A percentile compares a stretch with the other conserved stretches of the same genome.
Evolutionary conservation across 2,329 filamentous ascomycete genomes (phyloP).

Genomic region (Canariomyces notabilis): DNA sequence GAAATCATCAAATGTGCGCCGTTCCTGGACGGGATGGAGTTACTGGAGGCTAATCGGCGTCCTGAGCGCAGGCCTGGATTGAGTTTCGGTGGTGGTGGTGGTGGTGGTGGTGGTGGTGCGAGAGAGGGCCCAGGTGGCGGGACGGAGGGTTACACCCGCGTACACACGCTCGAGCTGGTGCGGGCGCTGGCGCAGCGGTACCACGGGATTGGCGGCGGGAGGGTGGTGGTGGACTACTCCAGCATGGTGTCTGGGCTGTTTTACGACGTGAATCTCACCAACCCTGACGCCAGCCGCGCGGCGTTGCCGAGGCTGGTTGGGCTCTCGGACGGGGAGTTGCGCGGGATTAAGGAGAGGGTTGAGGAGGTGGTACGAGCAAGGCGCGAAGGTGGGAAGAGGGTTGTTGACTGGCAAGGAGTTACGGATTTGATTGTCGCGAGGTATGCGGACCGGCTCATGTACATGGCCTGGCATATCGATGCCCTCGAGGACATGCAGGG

Average conservation of each 20-base stretch:
- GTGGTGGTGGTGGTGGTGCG: conserved; percentile 25
- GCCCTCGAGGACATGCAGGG: conserved; percentile 29
- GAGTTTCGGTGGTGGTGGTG: conserved; percentile 16
- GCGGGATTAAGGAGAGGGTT: conserved; percentile 30
- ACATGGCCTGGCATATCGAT: conserved; percentile 32
- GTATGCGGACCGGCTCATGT: conserved; percentile 51
- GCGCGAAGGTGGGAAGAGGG: conserved; percentile 25
- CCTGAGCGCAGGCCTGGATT: conserved; percentile 3
- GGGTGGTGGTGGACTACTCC: conserved; percentile 43
- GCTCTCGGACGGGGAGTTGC: conserved; percentile 20
- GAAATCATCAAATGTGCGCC: conserved; percentile 62
- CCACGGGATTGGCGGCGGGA: conserved; percentile 38
- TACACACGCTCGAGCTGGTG: conserved; percentile 36
- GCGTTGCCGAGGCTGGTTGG: conserved; percentile 24
- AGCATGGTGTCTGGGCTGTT: conserved; percentile 48
- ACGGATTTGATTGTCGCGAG: conserved; percentile 61
- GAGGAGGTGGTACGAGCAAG: conserved; percentile 25
- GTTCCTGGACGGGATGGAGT: conserved; percentile 43
- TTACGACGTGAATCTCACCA: conserved; percentile 47
- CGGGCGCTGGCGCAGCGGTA: conserved; percentile 42
- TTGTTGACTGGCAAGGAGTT: conserved; percentile 61
- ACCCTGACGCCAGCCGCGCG: conserved; percentile 31
- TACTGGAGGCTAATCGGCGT: conserved; percentile 31
- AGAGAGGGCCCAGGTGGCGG: too few relatives aligned
- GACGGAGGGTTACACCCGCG: too few relatives aligned